Evolutionary conservation across 495 filamentous ascomycete genomes (phyloP).

Genomic region (Rhizodiscina lignyota): DNA sequence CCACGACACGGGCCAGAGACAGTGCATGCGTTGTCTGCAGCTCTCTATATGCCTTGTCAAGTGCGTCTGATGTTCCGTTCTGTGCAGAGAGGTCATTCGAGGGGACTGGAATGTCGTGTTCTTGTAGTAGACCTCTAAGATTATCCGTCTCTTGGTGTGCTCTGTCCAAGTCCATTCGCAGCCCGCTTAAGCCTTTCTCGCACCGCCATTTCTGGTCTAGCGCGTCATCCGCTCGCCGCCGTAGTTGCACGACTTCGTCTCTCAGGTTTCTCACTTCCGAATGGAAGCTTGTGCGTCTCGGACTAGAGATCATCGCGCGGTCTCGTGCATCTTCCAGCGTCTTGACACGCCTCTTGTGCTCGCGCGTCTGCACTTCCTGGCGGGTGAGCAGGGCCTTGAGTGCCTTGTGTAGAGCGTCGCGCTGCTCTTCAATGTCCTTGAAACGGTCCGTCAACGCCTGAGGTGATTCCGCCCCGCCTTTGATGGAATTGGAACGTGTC

Average conservation of each 20-base stretch:
- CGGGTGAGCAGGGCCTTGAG: conserved; percentile 76
- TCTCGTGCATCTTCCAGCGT: conserved; percentile 65
- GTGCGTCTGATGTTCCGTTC: conserved; percentile 24
- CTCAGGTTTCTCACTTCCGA: conserved; percentile 63
- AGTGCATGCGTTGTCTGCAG: conserved; percentile 45
- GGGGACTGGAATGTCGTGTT: conserved; percentile 67
- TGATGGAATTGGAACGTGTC: conserved; percentile 44
- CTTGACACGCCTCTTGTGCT: conserved; percentile 60
- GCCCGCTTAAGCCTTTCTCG: conserved; percentile 76
- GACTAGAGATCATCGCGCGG: conserved; percentile 44
- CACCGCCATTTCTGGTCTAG: conserved; percentile 94
- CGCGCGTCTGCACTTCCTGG: conserved; percentile 63
- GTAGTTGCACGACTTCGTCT: conserved; percentile 68
- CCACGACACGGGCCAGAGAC: conserved; percentile 37
- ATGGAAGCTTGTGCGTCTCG: conserved; percentile 62
- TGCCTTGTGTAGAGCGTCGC: conserved; percentile 78
- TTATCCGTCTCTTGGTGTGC: conserved; percentile 82
- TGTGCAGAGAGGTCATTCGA: conserved; percentile 15
- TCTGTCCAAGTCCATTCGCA: conserved; percentile 95
- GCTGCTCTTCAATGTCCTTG: conserved; percentile 83
- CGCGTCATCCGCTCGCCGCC: conserved; percentile 82
- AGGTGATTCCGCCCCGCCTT: conserved; percentile 15
- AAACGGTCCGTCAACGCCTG: conserved; percentile 67
- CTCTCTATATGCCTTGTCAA: conserved; percentile 65
- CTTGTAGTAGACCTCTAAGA: conserved; percentile 60